Conservation (phyloP, 116 monocot species). For the Thalassia testudinum region DNA sequence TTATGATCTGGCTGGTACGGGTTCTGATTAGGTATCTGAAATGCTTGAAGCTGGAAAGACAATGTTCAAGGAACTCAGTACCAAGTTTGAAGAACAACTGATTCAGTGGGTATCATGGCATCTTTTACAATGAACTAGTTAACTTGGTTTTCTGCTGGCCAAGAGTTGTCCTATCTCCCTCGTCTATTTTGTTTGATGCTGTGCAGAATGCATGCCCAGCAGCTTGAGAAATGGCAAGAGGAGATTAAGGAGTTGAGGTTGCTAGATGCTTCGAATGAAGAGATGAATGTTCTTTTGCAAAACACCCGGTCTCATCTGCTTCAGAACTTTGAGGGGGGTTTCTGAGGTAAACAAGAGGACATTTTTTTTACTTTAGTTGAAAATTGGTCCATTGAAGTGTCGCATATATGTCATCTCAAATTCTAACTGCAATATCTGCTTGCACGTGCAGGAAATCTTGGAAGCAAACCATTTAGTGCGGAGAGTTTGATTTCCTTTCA, state of each 20-base stretch:
- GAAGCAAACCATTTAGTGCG: too few relatives aligned
- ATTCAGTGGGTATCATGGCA: conserved; percentile 33
- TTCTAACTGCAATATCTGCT: too few relatives aligned
- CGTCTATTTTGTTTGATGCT: background rate
- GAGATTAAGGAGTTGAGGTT: conserved; percentile 65
- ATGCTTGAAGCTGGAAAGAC: conserved; percentile 62
- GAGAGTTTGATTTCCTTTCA: too few relatives aligned
- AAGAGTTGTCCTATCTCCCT: background rate
- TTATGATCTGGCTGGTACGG: background rate
- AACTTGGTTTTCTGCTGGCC: background rate
- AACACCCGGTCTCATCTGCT: conserved; percentile 62
- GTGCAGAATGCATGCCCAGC: conserved; percentile 70
- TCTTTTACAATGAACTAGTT: background rate
- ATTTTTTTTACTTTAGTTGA: too few relatives aligned
- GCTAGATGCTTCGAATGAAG: conserved; percentile 58
- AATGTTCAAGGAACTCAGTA: conserved; percentile 48
- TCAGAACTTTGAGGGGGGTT: conserved; percentile 18
- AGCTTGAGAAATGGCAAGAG: conserved; percentile 85
- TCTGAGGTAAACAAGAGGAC: too few relatives aligned
- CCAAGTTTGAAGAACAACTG: conserved; percentile 78
- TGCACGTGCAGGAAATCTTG: too few relatives aligned
- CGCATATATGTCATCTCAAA: too few relatives aligned
- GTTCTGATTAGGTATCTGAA: conserved; percentile 54
- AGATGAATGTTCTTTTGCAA: conserved; percentile 32
- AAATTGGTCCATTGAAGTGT: too few relatives aligned